Base-by-base conservation (phyloP, 257 asterid genomes). In the Solanum appendiculatum region DNA sequence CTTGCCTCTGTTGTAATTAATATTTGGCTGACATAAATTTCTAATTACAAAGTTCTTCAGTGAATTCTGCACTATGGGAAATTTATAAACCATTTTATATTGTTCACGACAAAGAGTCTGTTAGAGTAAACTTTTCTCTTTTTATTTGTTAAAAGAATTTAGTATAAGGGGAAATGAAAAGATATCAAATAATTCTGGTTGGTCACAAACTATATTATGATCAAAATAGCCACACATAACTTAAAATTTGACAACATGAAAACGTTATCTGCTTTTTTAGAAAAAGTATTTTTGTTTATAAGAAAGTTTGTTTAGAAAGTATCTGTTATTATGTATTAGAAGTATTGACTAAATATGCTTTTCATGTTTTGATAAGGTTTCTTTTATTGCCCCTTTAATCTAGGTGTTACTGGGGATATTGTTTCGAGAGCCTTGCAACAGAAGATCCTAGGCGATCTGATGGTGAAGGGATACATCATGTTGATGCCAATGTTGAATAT, bases 341-440 rank as follows among this genome's bases (percentile, higher is more conserved):
- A 78, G 21, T 27, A 27, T 44, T 31, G 42, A 31, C 75, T 21
- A 68, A 39, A 31, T 18, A 46, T 78, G 87, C 75, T 48, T 64
- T 36, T 77, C 46, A 46, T 82, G 56, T 44, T 44, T 60, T 29
- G 56, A 63, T 37, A n/a, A 44, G 85, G 25, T 84, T 27, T 64
- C 60, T 44, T 66, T 44, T 48, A 7, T 16, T 37, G 69, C 82
- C 37, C 82, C 48, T 60, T 40, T 58, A 34, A 78, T 85, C 37
- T 87, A 97, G 99, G 86, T 94, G 96, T 88, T 97, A 97, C 88
- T 97, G 98, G 99, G 99, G 99, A 84, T 95, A 97, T 86, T 89
- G 94, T 90, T 97, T 97, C 39, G 99, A 95, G 93, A 92, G 95
- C 89, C 98, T 97, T 86, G 99, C 99, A 39, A 97, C 99, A 18